Base-by-base conservation (phyloP, 495 filamentous ascomycete species). In the Aspergillus egyptiacus region DNA sequence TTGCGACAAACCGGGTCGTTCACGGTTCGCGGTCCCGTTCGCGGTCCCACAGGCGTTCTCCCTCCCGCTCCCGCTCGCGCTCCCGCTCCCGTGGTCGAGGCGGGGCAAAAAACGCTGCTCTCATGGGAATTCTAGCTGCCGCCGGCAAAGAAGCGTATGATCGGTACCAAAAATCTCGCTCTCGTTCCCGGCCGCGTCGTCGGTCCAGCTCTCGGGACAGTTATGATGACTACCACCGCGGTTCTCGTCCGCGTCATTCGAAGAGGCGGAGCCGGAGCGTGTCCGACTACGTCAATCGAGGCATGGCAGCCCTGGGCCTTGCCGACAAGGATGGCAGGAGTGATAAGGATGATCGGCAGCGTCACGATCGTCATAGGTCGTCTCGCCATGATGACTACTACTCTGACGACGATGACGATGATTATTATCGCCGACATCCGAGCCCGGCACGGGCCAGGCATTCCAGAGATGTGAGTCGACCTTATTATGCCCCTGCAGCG, bases 71-170 rank as follows among this genome's bases (percentile, higher is more conserved):
- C 28, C 55, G 55, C 15, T 65, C 66, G 22, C 69, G 71, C 38
- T 68, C 68, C 39, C 72, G 75, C 40, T 74, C 71, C 7, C 59
- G 63, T 15, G 60, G 64, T 25, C 50, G 55, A 33, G 66, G 65
- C 46, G 74, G 78, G 28, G 60, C 79, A 20, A 84, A 83, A 34
- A 79, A 81, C n/a, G 69, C 89, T 13, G 86, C 85, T 22, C 82
- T 86, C 1, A 81, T 82, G 13, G 89, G 87, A 13, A 67, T 89
- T 13, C 75, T 86, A n/a, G 85, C 87, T 19, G 73, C 89, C 22
- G 87, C 81, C 3, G 89, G 82, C 41, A 96, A 95, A 68, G 86
- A 89, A 51, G 70, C 89, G 48, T 78, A 81, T 55, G 81, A 88
- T 48, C 78, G 76, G 47, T 64, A 75, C 46, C 81, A 79, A 42